These are phyloP conservation scores for Rhizomucor pusillus DNA, from an alignment of 371 early-diverging fungal genomes.

Conservation along the genomic window DNA sequence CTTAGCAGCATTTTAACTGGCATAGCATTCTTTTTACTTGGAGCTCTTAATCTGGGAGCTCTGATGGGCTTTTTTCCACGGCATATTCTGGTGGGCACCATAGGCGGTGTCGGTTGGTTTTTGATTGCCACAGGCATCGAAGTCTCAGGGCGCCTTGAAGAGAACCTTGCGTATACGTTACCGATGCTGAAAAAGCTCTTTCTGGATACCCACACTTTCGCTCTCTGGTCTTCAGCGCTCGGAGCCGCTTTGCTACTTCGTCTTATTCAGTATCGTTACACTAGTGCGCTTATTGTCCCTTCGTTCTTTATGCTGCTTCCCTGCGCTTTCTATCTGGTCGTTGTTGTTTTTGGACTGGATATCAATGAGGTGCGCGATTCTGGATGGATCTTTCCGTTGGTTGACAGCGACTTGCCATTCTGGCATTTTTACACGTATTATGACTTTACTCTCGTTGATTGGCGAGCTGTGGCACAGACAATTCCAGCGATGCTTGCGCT, in stretches of 20 bases:
- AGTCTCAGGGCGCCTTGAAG: constrained; percentile 71
- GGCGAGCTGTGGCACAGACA: constrained; percentile 73
- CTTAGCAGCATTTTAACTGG: constrained; percentile 86
- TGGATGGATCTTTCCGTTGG: constrained; percentile 88
- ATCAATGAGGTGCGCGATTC: constrained; percentile 64
- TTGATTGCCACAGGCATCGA: constrained; percentile 90
- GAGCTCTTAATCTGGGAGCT: constrained; percentile 76
- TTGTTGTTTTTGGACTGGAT: constrained; percentile 58
- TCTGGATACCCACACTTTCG: constrained; percentile 53
- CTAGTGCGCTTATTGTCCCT: constrained; percentile 80
- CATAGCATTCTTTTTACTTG: constrained; percentile 81
- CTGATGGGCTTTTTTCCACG: constrained; percentile 93
- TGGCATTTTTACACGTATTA: constrained; percentile 87
- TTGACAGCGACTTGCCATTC: constrained; percentile 72
- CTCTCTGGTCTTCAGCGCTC: constrained; percentile 81
- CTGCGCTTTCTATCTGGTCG: constrained; percentile 67
- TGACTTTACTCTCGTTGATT: constrained; percentile 67
- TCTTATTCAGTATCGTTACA: constrained; percentile 36
- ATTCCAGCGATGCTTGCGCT: constrained; percentile 91
- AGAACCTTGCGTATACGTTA: constrained; percentile 47
- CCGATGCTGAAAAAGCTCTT: constrained; percentile 60
- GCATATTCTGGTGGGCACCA: constrained; percentile 93
- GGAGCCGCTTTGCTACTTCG: constrained; percentile 69
- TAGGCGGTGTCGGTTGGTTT: constrained; percentile 96
- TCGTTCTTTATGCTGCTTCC: constrained; percentile 84